Conservation (phyloP, 2,329 filamentous ascomycete genomes). For the Didymella arachidicola region DNA sequence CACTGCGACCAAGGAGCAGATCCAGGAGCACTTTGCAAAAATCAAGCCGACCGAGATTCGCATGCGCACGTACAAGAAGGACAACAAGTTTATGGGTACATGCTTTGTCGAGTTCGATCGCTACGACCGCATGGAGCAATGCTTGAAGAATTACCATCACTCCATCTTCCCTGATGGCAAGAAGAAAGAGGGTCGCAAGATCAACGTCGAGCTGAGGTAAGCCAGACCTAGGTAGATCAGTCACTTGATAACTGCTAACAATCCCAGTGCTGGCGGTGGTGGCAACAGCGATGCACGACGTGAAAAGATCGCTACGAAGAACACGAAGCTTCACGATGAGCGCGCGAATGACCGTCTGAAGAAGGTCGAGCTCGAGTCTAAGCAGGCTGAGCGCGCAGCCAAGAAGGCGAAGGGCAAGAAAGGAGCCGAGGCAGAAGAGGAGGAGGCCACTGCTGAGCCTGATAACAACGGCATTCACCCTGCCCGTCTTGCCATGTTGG, state of each 20-base stretch:
- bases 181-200: conserved; percentile 71
- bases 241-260: conserved; percentile 21
- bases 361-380: conserved; percentile 52
- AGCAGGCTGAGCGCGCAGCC: conserved; percentile 51
- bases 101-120: conserved; percentile 82
- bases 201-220: conserved; percentile 91
- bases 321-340: conserved; percentile 80
- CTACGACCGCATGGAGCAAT: conserved; percentile 91
- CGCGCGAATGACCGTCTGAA: conserved; percentile 61
- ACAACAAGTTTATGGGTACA: conserved; percentile 50
- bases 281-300: conserved; percentile 75
- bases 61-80: conserved; percentile 49
- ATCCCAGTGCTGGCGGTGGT: conserved; percentile 77
- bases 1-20: conserved; percentile 73
- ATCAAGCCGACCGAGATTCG: conserved; percentile 75
- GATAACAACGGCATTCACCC: conserved; percentile 49
- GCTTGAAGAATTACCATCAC: conserved; percentile 89
- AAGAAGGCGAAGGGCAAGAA: conserved; percentile 48
- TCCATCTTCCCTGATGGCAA: conserved; percentile 71
- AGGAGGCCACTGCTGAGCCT: conserved; percentile 27
- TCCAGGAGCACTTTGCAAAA: conserved; percentile 79
- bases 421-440: conserved; percentile 17
- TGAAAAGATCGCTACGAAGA: conserved; percentile 84
- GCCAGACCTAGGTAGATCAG: conserved; percentile 33
- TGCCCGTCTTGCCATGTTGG: conserved; percentile 49